These are phyloP conservation scores for barrel medic (Medicago truncatula) DNA, from an alignment of 306 rosid genomes.

Conservation along the genomic window DNA sequence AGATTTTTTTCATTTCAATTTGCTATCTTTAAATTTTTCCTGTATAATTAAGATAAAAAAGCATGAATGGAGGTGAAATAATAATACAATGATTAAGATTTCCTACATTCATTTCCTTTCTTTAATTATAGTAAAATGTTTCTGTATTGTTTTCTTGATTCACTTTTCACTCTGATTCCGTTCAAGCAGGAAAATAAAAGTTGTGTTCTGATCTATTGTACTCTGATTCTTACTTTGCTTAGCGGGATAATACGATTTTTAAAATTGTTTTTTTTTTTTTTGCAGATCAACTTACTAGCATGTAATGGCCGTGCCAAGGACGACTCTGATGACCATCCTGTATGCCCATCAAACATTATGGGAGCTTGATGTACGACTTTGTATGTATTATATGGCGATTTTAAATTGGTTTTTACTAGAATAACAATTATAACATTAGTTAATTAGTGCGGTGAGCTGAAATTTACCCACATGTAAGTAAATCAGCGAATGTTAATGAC, in stretches of 20 bases:
- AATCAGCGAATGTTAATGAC: conserved; percentile 28
- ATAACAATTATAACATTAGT: not conserved
- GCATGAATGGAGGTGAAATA: conserved; percentile 14
- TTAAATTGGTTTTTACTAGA: conserved; percentile 4
- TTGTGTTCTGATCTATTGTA: not conserved
- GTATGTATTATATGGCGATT: conserved; percentile 14
- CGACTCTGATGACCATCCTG: conserved; percentile 40
- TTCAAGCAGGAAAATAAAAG: not conserved
- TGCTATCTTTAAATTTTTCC: too few relatives aligned
- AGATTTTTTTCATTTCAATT: not conserved
- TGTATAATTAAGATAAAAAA: not conserved
- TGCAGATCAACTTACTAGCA: conserved; percentile 74
- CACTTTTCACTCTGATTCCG: conserved; percentile 4
- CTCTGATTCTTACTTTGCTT: not conserved
- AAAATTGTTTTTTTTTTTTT: conserved; percentile 7
- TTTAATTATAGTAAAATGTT: conserved; percentile 20
- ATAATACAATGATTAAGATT: not conserved
- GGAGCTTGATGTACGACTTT: conserved; percentile 66
- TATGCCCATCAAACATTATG: conserved; percentile 56
- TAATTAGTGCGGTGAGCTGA: not conserved
- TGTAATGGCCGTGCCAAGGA: conserved; percentile 55
- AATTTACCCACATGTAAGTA: conserved; percentile 27
- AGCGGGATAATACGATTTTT: conserved; percentile 1
- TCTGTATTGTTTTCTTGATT: conserved; percentile 7
- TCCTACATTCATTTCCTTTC: conserved; percentile 6